Base-by-base conservation (phyloP, 192 early-diverging fungal species). In the Gryganskiella cystojenkinii region DNA sequence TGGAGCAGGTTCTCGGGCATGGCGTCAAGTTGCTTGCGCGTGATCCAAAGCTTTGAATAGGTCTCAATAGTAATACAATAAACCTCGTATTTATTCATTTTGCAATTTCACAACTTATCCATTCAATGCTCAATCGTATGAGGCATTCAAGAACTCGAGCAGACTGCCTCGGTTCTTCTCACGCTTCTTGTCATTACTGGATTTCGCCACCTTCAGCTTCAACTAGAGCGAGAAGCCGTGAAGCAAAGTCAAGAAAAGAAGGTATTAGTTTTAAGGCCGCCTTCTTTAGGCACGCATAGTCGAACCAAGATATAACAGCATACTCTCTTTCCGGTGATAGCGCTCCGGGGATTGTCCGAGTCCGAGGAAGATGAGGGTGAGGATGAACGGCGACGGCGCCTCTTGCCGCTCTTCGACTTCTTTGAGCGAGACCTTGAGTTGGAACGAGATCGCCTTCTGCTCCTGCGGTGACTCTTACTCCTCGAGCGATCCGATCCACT, bases 1-100 rank as follows among this genome's bases (percentile, higher is more conserved):
- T 90, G n/a, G 84, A 87, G 56, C 2, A 40, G 15, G 24, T 82
- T 14, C 45, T 82, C 20, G 85, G 82, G 24, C 42, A 45, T 33
- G 65, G 68, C 20, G 58, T 67, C 37, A 64, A 59, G 35, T 27
- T 69, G 15, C 25, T 59, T 67, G 25, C 52, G 14, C 30, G 58
- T 20, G 57, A 45, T 9, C 45, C 67, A 27, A 61, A 54, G 37
- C 58, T 60, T 25, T 61, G 42, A 70, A 55, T 24, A 31, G 7
- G 1, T 22, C 13, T 31, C 7, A 30, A 7, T 3, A 10, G 7
- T 54, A 3, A 14, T 19, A 54, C 28, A 33, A 54, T 8, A 54
- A 25, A 3, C n/a, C 6, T 2, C 33, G 7, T 54, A 31, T 54
- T 54, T 31, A 15, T 31, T 10, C 4, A 33, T n/a, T 46, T 61